These are phyloP conservation scores for Vitis rotundifolia DNA, from an alignment of 164 flowering plant genomes.

Conservation along the genomic window DNA sequence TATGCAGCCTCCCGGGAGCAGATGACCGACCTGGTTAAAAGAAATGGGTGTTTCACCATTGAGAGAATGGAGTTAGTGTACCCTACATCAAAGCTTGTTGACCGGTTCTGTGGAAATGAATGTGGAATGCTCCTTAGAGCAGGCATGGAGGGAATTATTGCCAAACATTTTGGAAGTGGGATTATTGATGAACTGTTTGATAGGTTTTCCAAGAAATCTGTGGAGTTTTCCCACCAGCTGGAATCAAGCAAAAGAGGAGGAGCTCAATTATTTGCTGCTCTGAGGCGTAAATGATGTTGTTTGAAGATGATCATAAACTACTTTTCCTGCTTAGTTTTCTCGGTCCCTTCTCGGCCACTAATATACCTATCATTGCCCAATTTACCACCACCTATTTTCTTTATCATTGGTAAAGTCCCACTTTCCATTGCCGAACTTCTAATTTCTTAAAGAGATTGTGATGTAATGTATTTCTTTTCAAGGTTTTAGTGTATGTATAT, in stretches of 20 bases:
- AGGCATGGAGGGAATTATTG: slow-evolving; percentile 3
- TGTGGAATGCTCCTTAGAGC: slow-evolving; percentile 3
- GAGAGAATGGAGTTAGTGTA: slow-evolving; percentile 7
- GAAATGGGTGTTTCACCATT: slow-evolving; percentile 16
- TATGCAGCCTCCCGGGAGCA: slow-evolving; percentile 8
- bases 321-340: too few relatives aligned
- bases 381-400: too few relatives aligned
- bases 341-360: too few relatives aligned
- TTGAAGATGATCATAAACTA: neutral
- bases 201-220: slow-evolving; percentile 4
- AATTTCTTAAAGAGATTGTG: too few relatives aligned
- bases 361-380: too few relatives aligned
- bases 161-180: slow-evolving; percentile 11
- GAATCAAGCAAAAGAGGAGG: neutral
- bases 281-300: slow-evolving; percentile 5
- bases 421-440: too few relatives aligned
- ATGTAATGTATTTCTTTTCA: too few relatives aligned
- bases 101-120: neutral
- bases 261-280: slow-evolving; percentile 9
- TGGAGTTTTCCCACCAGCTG: slow-evolving; percentile 4
- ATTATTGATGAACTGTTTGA: slow-evolving; percentile 13
- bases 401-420: too few relatives aligned
- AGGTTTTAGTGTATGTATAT: too few relatives aligned
- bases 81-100: neutral
- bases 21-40: slow-evolving; percentile 1